These are phyloP conservation scores for Cicer yamashitae DNA, from an alignment of 306 rosid species.

Conservation along the genomic window DNA sequence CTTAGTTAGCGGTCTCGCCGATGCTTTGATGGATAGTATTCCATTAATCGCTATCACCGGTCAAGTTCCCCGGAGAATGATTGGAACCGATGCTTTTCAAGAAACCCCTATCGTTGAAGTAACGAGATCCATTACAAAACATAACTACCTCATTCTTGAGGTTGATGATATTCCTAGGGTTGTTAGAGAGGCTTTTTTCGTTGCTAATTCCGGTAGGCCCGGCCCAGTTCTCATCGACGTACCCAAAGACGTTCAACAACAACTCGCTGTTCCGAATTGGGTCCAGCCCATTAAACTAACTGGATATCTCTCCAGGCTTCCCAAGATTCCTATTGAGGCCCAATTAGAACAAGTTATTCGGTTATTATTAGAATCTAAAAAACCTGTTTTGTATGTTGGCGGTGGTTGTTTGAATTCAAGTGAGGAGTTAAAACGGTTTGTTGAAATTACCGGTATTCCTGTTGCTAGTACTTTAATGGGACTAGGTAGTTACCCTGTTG, in stretches of 20 bases:
- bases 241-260: constrained; percentile 91
- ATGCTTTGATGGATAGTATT: constrained; percentile 73
- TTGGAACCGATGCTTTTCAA: constrained; percentile 93
- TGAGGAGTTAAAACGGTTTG: constrained; percentile 70
- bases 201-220: constrained; percentile 83
- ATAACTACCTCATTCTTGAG: constrained; percentile 86
- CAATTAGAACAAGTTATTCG: constrained; percentile 69
- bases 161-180: constrained; percentile 85
- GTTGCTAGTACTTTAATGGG: constrained; percentile 94
- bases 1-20: constrained; percentile 86
- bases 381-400: constrained; percentile 82
- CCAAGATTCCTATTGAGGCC: constrained; percentile 50
- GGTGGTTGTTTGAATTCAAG: constrained; percentile 88
- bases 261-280: constrained; percentile 82
- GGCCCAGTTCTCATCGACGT: constrained; percentile 85
- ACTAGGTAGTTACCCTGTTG: constrained; percentile 67
- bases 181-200: constrained; percentile 72
- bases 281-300: constrained; percentile 50
- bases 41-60: constrained; percentile 88
- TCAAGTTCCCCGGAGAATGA: constrained; percentile 87
- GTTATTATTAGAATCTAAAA: constrained; percentile 64
- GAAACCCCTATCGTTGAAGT: constrained; percentile 94
- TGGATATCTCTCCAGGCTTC: constrained; percentile 74
- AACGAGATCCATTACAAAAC: constrained; percentile 86
- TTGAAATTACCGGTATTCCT: constrained; percentile 72